Evolutionary conservation across 345 rosid genomes (phyloP).

Genomic region (Populus pruinosa): DNA sequence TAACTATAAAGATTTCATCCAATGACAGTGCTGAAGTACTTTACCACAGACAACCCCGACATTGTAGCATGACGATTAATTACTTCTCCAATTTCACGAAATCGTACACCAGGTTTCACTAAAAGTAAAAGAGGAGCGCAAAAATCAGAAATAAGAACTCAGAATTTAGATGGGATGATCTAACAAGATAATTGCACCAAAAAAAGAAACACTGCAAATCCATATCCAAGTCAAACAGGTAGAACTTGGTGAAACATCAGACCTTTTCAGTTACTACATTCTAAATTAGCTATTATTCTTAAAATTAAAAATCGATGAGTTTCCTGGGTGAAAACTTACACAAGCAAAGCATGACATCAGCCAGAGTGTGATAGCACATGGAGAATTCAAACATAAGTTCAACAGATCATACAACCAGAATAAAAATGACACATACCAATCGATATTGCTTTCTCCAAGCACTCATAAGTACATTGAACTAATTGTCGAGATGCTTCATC

Average conservation of each 20-base stretch:
- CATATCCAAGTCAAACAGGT: background rate
- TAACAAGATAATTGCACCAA: background rate
- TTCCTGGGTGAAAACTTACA: background rate
- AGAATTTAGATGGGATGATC: background rate
- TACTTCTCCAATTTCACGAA: slow-evolving; percentile 90
- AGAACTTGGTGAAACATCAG: background rate
- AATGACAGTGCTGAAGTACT: background rate
- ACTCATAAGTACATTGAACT: slow-evolving; percentile 84
- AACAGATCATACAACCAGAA: background rate
- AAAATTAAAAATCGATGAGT: no score
- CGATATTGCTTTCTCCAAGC: slow-evolving; percentile 89
- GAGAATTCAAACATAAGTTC: background rate
- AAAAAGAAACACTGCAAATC: background rate
- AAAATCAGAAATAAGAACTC: background rate
- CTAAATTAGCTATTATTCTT: background rate
- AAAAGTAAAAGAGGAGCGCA: slow-evolving; percentile 12
- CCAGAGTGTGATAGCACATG: no score
- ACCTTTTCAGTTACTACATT: background rate
- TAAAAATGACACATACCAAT: slow-evolving; percentile 43
- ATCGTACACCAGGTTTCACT: slow-evolving; percentile 96
- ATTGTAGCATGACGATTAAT: slow-evolving; percentile 84
- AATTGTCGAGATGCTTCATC: slow-evolving; percentile 84
- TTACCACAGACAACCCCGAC: slow-evolving; percentile 98
- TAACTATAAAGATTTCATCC: background rate
- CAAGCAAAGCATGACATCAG: background rate